Conservation (phyloP, 176 grass and related monocot genomes). For the Carex littledalei region DNA sequence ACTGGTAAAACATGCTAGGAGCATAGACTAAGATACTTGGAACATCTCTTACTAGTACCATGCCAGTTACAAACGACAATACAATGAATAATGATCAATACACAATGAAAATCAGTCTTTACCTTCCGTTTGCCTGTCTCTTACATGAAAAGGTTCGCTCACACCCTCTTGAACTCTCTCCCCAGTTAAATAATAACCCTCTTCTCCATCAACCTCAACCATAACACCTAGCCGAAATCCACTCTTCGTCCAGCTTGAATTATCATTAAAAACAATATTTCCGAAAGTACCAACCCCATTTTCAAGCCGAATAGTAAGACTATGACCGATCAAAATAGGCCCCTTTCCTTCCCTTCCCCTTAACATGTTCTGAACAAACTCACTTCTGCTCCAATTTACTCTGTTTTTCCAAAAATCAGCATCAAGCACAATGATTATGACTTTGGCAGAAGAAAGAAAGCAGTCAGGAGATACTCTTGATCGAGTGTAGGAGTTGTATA, state of each 20-base stretch:
- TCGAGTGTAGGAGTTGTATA: neutral
- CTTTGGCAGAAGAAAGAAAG: neutral
- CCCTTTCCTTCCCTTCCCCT: neutral
- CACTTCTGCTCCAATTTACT: neutral
- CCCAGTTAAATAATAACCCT: neutral
- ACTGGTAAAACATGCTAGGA: neutral
- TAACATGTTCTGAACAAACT: neutral
- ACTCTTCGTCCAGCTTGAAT: slow-evolving; percentile 1
- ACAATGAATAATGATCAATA: neutral
- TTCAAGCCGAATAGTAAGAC: neutral
- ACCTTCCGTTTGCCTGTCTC: neutral
- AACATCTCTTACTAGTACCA: neutral
- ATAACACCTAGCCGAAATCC: neutral
- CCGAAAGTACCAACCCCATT: neutral
- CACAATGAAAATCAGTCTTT: neutral
- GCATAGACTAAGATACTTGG: neutral
- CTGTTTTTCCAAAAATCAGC: slow-evolving; percentile 2
- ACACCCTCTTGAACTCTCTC: neutral
- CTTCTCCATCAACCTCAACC: neutral
- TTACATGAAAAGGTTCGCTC: neutral
- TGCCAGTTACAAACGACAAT: neutral
- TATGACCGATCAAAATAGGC: neutral
- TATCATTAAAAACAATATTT: neutral
- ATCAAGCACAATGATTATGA: slow-evolving; percentile 1
- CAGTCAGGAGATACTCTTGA: neutral